Base-by-base conservation (phyloP, 768 basidiomycete species). In the Lactarius psammicola region DNA sequence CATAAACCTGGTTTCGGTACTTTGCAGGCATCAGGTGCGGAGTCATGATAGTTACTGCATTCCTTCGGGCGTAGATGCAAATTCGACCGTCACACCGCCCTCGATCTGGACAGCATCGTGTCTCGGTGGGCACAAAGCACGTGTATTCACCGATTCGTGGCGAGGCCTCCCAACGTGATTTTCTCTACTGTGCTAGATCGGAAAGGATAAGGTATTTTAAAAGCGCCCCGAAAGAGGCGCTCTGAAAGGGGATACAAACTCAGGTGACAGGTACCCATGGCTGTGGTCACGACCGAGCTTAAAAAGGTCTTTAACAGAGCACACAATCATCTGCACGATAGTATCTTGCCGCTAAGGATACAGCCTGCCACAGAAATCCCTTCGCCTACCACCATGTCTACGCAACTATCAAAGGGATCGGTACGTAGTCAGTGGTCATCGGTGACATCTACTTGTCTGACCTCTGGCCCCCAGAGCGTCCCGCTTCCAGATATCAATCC, bases 251-350 rank as follows among this genome's bases (percentile, higher is more conserved):
- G n/a, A 44, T 23, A 13, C 17, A 18, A 23, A 28, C 17, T 11
- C 40, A 30, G 10, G 53, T 23, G 30, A 55, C 20, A 23, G 49
- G 34, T 40, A 15, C 8, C 7, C 5, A 58, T 67, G 40, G 11
- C 18, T 23, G 23, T 34, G 17, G 28, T 62, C 33, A n/a, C n/a
- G 10, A 40, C 61, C 31, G 13, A 23, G n/a, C 1, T 69, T 60
- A 69, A 69, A 59, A 67, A 51, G 57, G n/a, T 28, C 58, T 28
- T 62, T 30, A 69, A 69, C 63, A 20, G 49, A 28, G 61, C 26
- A 13, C 68, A 69, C 51, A 62, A 62, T 44, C 18, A 13, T 23
- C 42, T 67, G 11, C 68, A 69, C 34, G 36, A 63, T 30, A 62
- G 17, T 38, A 8, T 60, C 65, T 49, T 62, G n/a, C 58, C 65